Conservation (phyloP, 495 filamentous ascomycete genomes). For the Talaromyces borbonicus region DNA sequence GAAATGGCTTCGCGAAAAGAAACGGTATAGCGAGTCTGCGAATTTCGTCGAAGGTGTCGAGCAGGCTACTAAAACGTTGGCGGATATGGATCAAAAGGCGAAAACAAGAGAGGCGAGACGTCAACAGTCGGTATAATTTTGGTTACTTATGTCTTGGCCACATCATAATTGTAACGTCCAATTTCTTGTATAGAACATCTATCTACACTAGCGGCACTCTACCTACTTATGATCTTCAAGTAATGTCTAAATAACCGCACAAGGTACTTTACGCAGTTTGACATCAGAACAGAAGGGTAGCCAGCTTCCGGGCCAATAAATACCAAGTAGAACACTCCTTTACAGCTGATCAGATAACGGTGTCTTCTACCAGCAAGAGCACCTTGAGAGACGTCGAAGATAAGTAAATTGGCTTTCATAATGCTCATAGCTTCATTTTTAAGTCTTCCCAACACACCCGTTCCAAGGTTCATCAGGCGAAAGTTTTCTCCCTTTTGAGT, state of each 20-base stretch:
- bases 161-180: no score
- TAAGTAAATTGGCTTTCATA: conserved; percentile 8
- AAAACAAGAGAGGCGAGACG: background rate
- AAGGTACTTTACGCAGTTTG: no score
- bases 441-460: conserved; percentile 2
- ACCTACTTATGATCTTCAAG: background rate
- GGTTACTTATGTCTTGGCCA: no score
- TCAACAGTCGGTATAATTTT: no score
- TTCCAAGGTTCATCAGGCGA: no score
- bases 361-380: no score
- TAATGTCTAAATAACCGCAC: no score
- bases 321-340: no score
- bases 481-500: no score
- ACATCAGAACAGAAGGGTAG: no score
- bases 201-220: background rate
- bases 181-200: background rate
- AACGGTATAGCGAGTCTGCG: conserved; percentile 48
- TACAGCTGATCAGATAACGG: no score
- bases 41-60: conserved; percentile 53
- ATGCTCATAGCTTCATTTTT: conserved; percentile 10
- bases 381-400: background rate
- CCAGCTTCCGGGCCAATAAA: no score
- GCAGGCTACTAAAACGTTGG: conserved; percentile 36
- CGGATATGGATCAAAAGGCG: background rate
- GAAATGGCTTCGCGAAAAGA: conserved; percentile 39